Base-by-base conservation (phyloP, 768 basidiomycete species). In the Jaapia argillacea region DNA sequence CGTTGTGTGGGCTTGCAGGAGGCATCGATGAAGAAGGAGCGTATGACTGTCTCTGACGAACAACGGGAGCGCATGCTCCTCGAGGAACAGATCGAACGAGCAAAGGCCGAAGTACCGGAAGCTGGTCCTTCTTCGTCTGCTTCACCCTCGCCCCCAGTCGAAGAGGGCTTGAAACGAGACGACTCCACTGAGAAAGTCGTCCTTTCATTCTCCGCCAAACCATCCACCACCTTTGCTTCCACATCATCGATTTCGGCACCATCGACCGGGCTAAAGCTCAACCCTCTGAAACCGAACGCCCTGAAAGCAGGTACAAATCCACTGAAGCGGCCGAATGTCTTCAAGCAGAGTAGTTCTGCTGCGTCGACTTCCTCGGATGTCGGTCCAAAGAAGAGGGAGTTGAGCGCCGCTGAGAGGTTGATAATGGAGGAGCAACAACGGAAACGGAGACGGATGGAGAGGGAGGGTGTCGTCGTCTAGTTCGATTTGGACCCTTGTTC, bases 1-100 rank as follows among this genome's bases (percentile, higher is more conserved):
- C 25, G 24, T 40, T 2, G 27, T 33, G 2, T 3, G 44, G 20
- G 39, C n/a, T n/a, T 48, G 24, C 57, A 87, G 74, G 88, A 89
- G 61, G 86, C 87, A 13, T 81, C 78, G 18, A 54, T 84, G 68
- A 94, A 97, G 70, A 91, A 93, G 64, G 94, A 98, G 57, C 74
- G 93, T 13, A 75, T 81, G 20, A 88, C 88, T 21, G 82, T 80
- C 59, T 92, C 89, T 18, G 94, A 98, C 56, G 96, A 99, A 62
- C 87, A 91, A 59, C 76, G 96, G 33, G 94, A 98, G 62, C 80
- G 96, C 13, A 66, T 77, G 53, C 73, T 91, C 40, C 85, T 99
- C 48, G 72, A 82, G 7, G 92, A 96, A 53, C 94, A 99, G 64
- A 98, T 99, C 44, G 89, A 88, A 59, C 74, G 91, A 28, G 96